Evolutionary conservation across 805 yeast genomes (phyloP), one percentile per base, ranked within the genome.

Genomic region (Ascoidea rubescens): DNA sequence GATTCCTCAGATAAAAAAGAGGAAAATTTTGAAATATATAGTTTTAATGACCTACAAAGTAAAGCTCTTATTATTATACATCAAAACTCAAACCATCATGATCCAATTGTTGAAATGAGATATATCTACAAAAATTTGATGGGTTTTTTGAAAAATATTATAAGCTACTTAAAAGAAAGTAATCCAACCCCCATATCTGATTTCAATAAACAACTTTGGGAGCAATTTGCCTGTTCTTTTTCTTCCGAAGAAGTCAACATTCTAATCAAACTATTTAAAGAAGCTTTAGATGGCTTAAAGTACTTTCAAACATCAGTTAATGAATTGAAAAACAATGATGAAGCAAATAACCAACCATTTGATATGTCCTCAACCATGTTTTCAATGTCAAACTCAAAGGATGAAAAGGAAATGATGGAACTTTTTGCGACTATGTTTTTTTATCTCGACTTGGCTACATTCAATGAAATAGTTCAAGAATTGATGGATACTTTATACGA

Each of bases 371-470:
- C 89, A 6, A 91, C 95, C 5, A 84, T 84, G 53, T 67, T 87
- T 45, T 96, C 96, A 4, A 85, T 87, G 10, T 80, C 90, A 1
- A 86, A 95, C 0, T 81, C 95, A 0, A 89, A 88, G 59, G 98
- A 91, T 61, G 96, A 90, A 54, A 88, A 90, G 59, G 99, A 93
- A 60, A 71, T 90, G 53, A 89, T 93, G 96, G 99, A 95, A 62
- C 83, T 89, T 3, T 80, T 93, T 63, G 96, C 96, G 0, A 84
- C 96, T 1, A 87, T 93, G 59, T 93, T 88, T 66, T 87, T 89
- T 58, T 96, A 88, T 62, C 78, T 95, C 52, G 99, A 95, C 62
- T 90, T 96, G 21, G 89, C 98, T 0, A 86, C 97, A 0, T 95
- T 95, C 67, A 90, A 87, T 64, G 99, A 93, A 67, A 84, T 93